These are phyloP conservation scores for Puccinellia tenuiflora DNA, from an alignment of 176 grass and related monocot genomes.

Conservation along the genomic window DNA sequence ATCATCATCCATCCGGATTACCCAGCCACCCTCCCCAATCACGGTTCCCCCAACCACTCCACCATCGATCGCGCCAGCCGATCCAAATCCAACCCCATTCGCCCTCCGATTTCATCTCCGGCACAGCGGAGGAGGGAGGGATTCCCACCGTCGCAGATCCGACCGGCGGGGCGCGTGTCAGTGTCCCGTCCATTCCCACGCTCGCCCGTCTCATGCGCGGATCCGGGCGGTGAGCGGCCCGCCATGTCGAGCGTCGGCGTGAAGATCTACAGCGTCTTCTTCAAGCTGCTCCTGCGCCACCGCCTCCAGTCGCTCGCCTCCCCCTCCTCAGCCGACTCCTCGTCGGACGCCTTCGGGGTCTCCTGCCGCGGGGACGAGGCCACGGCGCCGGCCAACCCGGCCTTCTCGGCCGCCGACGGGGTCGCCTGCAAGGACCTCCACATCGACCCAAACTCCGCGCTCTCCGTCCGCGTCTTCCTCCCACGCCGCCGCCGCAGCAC, in stretches of 20 bases:
- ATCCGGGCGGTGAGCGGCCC: slow-evolving; percentile 23
- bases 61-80: not conserved
- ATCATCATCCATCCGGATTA: slow-evolving; percentile 7
- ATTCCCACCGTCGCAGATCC: no score
- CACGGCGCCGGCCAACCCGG: slow-evolving; percentile 60
- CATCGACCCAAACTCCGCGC: slow-evolving; percentile 64
- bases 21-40: slow-evolving; percentile 15
- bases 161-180: not conserved
- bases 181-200: not conserved
- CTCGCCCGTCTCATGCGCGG: slow-evolving; percentile 8
- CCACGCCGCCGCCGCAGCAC: slow-evolving; percentile 44
- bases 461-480: slow-evolving; percentile 70
- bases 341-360: slow-evolving; percentile 38
- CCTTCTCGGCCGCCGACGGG: slow-evolving; percentile 58
- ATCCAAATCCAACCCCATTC: no score
- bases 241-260: slow-evolving; percentile 82
- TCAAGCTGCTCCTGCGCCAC: slow-evolving; percentile 86
- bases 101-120: not conserved
- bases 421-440: slow-evolving; percentile 82
- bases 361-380: slow-evolving; percentile 65
- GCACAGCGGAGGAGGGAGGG: no score
- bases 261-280: slow-evolving; percentile 97
- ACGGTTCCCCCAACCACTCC: slow-evolving; percentile 35
- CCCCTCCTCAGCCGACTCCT: not conserved
- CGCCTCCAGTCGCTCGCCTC: slow-evolving; percentile 58